Evolutionary conservation across 352 stramenopile species (phyloP).

Genomic region (Phytophthora boehmeriae): DNA sequence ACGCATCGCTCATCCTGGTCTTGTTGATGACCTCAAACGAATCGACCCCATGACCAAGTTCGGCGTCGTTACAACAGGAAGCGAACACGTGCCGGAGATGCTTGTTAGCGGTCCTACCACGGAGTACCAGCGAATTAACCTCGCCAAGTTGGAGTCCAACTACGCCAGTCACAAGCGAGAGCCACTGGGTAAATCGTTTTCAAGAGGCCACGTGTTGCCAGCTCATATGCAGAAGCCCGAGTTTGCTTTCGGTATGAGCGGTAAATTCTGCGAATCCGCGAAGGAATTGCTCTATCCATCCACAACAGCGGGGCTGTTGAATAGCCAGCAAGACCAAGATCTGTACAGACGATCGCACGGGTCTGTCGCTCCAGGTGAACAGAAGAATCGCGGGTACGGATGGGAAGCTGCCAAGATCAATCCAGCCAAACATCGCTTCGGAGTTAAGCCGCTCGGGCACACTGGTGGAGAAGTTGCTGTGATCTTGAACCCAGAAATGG

Average conservation of each 20-base stretch:
- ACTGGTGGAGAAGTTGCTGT: conserved; percentile 54
- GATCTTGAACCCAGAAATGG: conserved; percentile 78
- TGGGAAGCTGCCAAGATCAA: conserved; percentile 78
- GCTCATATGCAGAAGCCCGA: conserved; percentile 54
- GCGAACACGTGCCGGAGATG: conserved; percentile 73
- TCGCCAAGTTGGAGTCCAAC: conserved; percentile 72
- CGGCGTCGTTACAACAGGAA: conserved; percentile 66
- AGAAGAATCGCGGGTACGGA: conserved; percentile 86
- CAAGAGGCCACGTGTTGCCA: conserved; percentile 69
- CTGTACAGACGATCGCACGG: conserved; percentile 84
- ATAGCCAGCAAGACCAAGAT: conserved; percentile 64
- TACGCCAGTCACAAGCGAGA: conserved; percentile 85
- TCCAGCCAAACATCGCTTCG: conserved; percentile 73
- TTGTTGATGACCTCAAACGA: conserved; percentile 80
- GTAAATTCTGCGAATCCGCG: conserved; percentile 78
- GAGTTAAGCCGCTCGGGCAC: conserved; percentile 37
- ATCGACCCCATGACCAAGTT: conserved; percentile 71
- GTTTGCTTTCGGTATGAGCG: conserved; percentile 70
- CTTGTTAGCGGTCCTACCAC: conserved; percentile 45
- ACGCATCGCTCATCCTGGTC: conserved; percentile 75
- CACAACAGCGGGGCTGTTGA: conserved; percentile 42
- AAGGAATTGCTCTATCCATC: conserved; percentile 85
- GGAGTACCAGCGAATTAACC: conserved; percentile 73
- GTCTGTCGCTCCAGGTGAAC: conserved; percentile 79
- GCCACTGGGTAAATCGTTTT: conserved; percentile 74